Conservation (phyloP, 2,329 filamentous ascomycete species). For the Rhexocercosporidium sp. region DNA sequence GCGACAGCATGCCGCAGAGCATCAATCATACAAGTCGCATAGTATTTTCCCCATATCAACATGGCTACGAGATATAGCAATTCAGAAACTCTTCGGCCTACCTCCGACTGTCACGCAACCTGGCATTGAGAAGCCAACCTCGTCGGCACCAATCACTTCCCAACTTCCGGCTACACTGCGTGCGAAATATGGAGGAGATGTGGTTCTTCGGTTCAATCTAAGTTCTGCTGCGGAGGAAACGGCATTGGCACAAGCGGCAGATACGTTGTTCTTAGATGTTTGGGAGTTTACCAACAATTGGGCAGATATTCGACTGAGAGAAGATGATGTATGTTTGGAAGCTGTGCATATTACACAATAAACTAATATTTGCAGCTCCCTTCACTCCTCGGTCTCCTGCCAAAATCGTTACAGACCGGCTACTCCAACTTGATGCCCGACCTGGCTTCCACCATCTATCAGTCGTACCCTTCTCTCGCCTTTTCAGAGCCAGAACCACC, state of each 20-base stretch:
- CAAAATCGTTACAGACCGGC: conserved; percentile 71
- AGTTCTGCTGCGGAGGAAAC: conserved; percentile 69
- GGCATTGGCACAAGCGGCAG: conserved; percentile 73
- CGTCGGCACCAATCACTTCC: conserved; percentile 34
- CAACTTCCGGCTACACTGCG: conserved; percentile 43
- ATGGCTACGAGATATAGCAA: conserved; percentile 55
- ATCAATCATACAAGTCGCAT: conserved; percentile 12
- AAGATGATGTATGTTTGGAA: conserved; percentile 66
- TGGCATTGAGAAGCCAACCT: conserved; percentile 23
- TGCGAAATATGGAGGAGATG: conserved; percentile 72
- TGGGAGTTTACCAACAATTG: conserved; percentile 85
- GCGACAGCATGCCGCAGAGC: conserved; percentile 19
- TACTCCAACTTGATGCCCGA: conserved; percentile 81
- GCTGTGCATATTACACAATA: not conserved
- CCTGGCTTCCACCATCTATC: conserved; percentile 76
- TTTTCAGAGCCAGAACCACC: conserved; percentile 31
- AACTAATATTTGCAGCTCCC: conserved; percentile 53
- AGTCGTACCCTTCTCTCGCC: conserved; percentile 64
- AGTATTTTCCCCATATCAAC: conserved; percentile 54
- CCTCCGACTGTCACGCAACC: conserved; percentile 35
- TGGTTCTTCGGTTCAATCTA: conserved; percentile 90
- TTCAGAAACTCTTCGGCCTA: conserved; percentile 57
- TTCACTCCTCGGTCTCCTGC: conserved; percentile 80
- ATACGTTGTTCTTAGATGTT: conserved; percentile 82
- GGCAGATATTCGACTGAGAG: conserved; percentile 82